Evolutionary conservation across 495 filamentous ascomycete species (phyloP).

Genomic region (Daldinia bambusicola): DNA sequence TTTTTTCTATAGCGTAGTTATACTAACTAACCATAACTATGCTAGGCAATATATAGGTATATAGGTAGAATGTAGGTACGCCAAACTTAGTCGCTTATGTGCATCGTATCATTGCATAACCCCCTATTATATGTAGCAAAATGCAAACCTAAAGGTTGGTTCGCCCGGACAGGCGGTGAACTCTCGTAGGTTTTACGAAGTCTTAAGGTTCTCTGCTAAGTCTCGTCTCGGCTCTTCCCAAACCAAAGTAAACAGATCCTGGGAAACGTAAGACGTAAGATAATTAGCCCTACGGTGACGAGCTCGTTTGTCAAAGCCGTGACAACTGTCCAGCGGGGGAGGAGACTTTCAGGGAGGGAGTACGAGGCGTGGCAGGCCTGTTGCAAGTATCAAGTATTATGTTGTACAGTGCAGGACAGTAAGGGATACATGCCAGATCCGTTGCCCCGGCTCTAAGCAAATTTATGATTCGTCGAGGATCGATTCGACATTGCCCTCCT

Average conservation of each 20-base stretch:
- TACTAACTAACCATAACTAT: constrained; percentile 2
- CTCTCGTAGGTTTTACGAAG: not conserved
- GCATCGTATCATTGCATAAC: constrained; percentile 17
- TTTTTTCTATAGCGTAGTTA: not conserved
- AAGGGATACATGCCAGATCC: constrained; percentile 33
- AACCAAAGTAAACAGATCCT: constrained; percentile 8
- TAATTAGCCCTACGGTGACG: constrained; percentile 8
- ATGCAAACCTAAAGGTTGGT: not conserved
- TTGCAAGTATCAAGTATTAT: too few species aligned
- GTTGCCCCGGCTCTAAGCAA: constrained; percentile 22
- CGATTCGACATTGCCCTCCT: constrained; percentile 33
- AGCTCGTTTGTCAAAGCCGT: constrained; percentile 13
- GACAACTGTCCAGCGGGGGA: constrained; percentile 7
- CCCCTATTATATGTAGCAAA: not conserved
- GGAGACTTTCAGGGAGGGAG: not conserved
- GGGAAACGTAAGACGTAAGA: constrained; percentile 9
- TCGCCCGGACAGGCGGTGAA: constrained; percentile 13
- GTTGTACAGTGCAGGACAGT: constrained; percentile 30
- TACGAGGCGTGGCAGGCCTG: too few species aligned
- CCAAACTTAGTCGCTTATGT: constrained; percentile 23
- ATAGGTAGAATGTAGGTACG: constrained; percentile 9
- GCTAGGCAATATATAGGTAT: not conserved
- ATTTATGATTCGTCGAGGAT: constrained; percentile 26
- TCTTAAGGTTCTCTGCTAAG: not conserved
- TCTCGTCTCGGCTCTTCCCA: constrained; percentile 6